A percentile compares a stretch with the other conserved stretches of the same genome.
These are phyloP conservation scores for Cladobotryum mycophilum DNA, from an alignment of 2,329 filamentous ascomycete species.

Conservation along the genomic window DNA sequence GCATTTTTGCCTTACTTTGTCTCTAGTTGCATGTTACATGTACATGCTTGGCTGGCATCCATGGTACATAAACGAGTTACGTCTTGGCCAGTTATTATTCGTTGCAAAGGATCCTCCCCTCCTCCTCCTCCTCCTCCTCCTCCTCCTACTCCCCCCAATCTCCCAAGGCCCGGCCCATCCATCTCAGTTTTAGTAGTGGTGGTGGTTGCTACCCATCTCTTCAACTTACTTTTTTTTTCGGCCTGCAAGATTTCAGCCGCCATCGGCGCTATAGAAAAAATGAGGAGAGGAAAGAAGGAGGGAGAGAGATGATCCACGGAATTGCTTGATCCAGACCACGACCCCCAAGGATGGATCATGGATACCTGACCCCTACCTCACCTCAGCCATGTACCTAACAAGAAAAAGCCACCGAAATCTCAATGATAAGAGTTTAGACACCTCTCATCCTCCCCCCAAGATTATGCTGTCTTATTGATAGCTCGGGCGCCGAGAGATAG, in stretches of 20 bases:
- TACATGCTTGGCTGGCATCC: constrained; percentile 2
- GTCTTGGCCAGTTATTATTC: constrained; percentile 23
- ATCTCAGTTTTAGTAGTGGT: constrained; percentile 1
- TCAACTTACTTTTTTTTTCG: background rate
- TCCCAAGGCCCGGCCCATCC: background rate
- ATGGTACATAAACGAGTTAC: constrained; percentile 21
- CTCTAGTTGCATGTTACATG: constrained; percentile 11
- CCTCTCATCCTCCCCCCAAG: background rate
- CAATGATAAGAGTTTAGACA: no score
- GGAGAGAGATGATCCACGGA: background rate
- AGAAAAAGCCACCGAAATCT: no score
- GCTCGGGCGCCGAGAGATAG: constrained; percentile 1
- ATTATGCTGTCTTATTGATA: background rate
- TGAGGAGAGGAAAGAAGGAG: background rate
- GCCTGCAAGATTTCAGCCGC: constrained; percentile 7
- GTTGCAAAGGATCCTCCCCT: constrained; percentile 9
- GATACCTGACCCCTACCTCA: no score
- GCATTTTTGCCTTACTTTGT: background rate
- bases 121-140: no score
- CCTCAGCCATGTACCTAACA: no score
- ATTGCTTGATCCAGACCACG: no score
- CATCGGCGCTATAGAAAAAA: constrained; percentile 8
- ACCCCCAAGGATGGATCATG: no score
- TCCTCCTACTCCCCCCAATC: constrained; percentile 1
- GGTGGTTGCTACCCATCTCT: constrained; percentile 5